Evolutionary conservation across 169 alveolate species (phyloP).

Genomic region (Blepharisma undulans): DNA sequence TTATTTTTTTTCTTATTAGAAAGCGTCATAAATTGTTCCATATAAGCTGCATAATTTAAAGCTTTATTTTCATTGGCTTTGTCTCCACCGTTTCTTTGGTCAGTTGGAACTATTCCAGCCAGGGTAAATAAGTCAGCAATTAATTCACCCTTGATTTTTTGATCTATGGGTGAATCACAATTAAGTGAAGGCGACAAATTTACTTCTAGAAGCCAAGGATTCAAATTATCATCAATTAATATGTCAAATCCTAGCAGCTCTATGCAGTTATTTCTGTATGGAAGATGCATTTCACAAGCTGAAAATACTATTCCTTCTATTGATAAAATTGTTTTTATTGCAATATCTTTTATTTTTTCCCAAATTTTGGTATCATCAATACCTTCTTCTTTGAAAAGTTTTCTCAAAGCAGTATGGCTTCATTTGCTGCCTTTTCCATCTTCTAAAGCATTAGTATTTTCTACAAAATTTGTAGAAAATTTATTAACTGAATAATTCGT

Average conservation of each 20-base stretch:
- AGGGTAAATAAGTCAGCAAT: conserved; percentile 81
- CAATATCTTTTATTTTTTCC: conserved; percentile 73
- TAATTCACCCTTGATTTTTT: conserved; percentile 77
- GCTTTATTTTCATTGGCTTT: neutral
- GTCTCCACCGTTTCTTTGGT: conserved; percentile 31
- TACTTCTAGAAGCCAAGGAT: conserved; percentile 87
- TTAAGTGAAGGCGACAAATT: conserved; percentile 83
- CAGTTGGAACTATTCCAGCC: conserved; percentile 58
- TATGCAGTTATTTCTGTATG: conserved; percentile 71
- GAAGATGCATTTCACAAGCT: conserved; percentile 56
- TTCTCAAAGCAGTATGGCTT: conserved; percentile 70
- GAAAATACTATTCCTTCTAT: conserved; percentile 51
- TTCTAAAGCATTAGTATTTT: conserved; percentile 60
- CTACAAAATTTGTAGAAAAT: conserved; percentile 60
- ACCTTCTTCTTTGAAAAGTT: conserved; percentile 60
- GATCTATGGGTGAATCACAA: conserved; percentile 75
- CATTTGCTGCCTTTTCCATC: conserved; percentile 80
- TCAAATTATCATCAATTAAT: conserved; percentile 72
- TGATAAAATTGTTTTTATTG: conserved; percentile 69
- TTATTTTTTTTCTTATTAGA: neutral
- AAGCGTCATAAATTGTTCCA: neutral
- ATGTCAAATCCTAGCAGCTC: conserved; percentile 87
- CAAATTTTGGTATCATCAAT: conserved; percentile 61
- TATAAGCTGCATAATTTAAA: neutral
- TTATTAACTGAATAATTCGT: conserved; percentile 85